A percentile compares a stretch with the other conserved stretches of the same genome.
phyloP scores from a whole-genome alignment of 129 eudicot genomes.

The Rutidosis leptorrhynchoides region DNA sequence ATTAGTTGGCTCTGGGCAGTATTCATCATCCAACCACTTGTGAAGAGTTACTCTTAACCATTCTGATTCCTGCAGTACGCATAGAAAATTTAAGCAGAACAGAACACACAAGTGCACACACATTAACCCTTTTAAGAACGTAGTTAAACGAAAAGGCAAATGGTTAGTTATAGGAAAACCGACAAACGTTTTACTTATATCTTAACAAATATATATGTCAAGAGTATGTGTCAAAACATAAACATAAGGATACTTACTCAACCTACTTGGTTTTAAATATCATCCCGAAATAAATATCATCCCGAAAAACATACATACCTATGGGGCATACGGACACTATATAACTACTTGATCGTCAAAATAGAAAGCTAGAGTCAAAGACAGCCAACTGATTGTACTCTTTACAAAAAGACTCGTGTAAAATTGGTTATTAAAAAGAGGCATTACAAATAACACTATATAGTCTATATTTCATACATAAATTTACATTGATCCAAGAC shows the following conservation, averaged over 20 bases:
- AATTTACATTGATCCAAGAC: neutral
- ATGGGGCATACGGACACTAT: slow-evolving; percentile 1
- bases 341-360: neutral
- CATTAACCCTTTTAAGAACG: neutral
- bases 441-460: neutral
- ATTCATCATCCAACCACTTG: slow-evolving; percentile 94
- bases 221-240: neutral
- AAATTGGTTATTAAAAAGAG: neutral
- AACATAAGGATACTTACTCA: neutral
- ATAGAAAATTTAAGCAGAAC: slow-evolving; percentile 13
- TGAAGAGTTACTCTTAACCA: slow-evolving; percentile 81
- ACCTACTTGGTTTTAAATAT: neutral
- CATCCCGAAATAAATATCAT: neutral
- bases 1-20: slow-evolving; percentile 81
- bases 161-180: neutral
- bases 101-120: neutral
- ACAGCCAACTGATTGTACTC: neutral
- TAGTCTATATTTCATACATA: neutral
- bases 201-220: neutral
- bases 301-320: neutral
- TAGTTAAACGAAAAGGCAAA: neutral
- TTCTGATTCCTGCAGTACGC: slow-evolving; percentile 68
- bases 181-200: slow-evolving; percentile 1
- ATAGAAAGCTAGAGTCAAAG: slow-evolving; percentile 10
- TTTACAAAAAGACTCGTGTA: neutral